phyloP scores from a whole-genome alignment of 352 stramenopile species.

The Achlya hypogyna region DNA sequence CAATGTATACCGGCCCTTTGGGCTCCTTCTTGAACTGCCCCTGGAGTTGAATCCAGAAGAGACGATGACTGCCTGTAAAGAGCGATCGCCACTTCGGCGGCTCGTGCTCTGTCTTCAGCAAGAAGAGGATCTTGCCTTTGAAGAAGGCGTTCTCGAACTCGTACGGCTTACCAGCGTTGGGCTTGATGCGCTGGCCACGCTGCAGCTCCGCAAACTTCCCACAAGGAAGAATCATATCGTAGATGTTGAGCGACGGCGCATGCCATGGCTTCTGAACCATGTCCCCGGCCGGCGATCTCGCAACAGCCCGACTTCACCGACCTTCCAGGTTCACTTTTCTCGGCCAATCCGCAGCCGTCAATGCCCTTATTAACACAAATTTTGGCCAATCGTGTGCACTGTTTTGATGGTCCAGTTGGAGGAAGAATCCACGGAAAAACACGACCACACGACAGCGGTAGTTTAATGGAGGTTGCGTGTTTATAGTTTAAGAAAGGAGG shows the following conservation, averaged over 20 bases:
- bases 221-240: not conserved
- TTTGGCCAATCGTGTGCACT: too few species aligned
- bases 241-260: not conserved
- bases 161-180: constrained; percentile 31
- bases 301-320: too few species aligned
- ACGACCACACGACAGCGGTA: too few species aligned
- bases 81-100: constrained; percentile 23
- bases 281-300: too few species aligned
- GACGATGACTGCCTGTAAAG: constrained; percentile 35
- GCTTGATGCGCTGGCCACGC: constrained; percentile 24
- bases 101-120: constrained; percentile 36
- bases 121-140: constrained; percentile 54
- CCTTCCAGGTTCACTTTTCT: too few species aligned
- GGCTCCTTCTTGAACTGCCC: constrained; percentile 53
- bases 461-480: too few species aligned
- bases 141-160: constrained; percentile 78
- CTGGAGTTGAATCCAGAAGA: constrained; percentile 61
- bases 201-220: not conserved
- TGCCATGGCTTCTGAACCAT: not conserved
- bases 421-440: too few species aligned
- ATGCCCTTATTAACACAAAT: too few species aligned
- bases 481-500: too few species aligned
- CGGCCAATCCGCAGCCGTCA: too few species aligned
- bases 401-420: too few species aligned
- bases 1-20: constrained; percentile 47